Base-by-base conservation (phyloP, 2,329 filamentous ascomycete genomes). In the Fusarium pseudocircinatum region DNA sequence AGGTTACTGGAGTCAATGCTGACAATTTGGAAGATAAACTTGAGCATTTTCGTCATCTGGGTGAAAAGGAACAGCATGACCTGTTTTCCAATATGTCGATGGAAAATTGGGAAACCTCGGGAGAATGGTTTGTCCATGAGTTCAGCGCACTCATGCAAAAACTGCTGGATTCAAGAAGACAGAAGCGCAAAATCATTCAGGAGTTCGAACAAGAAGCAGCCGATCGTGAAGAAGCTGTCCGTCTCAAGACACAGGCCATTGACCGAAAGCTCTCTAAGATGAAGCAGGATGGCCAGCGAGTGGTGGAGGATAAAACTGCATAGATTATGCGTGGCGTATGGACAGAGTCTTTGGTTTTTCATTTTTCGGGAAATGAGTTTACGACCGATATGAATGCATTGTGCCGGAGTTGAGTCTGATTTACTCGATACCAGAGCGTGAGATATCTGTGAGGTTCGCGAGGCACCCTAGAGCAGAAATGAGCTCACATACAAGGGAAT, bases 71-170 rank as follows among this genome's bases (percentile, higher is more conserved):
- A 54, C 87, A 88, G 74, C 82, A 81, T 37, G 78, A 83, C 2
- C 86, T 90, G 60, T 90, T 90, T 75, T 83, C 82, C 6, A 83
- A 83, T 59, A 87, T 90, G 84, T 80, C 85, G 2, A 82, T 90
- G 20, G 81, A 84, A 22, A 89, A 90, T 60, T 91, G 89, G 89
- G 88, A 91, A 73, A 82, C 85, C 20, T 85, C 88, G 3, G 89
- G 89, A 10, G 88, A 90, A 71, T 91, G 89, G 89, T 89, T 91
- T 63, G 81, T 89, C 28, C 84, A 85, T 47, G 86, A 85, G 69
- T 90, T 91, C 69, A 80, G 84, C 13, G 81, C 82, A 7, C 80
- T 90, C 46, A 84, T 89, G 78, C 80, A 83, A 67, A 82, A 81
- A 59, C 78, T 90, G 69, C 85, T 84, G 66, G 82, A 85, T 57